Base-by-base conservation (phyloP, 305 asterid genomes). In the Ilex paraguariensis region DNA sequence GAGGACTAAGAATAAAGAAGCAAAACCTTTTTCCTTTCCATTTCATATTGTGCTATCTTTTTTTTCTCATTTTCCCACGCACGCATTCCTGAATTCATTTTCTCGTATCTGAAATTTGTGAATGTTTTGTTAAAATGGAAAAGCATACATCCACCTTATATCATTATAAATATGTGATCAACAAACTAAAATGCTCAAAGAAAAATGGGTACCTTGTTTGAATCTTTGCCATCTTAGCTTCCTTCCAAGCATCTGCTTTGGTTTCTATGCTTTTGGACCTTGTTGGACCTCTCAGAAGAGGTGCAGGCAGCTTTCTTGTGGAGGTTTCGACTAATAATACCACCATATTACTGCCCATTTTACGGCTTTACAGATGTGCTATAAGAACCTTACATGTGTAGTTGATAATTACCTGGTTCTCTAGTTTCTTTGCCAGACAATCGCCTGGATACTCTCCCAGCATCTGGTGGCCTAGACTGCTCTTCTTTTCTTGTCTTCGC, bases 31-130 rank as follows among this genome's bases (percentile, higher is more conserved):
- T 73, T 79, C 71, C 79, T 85, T 64, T 83, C 91, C 70, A 78
- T 70, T 62, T 67, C 65, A 10, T 66, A 80, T 61, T 77, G 85
- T 30, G 68, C 81, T 64, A 59, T 72, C 61, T 66, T n/a, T 63
- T 80, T 88, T 79, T 74, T 80, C 67, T 82, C 81, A 10, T 80
- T 77, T 66, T 80, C 91, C 94, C 96, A 88, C 59, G 81, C 78
- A 70, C 58, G 66, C 61, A 82, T 73, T 16, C 77, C 77, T 7
- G 70, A 61, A 5, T 62, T 59, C 73, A 82, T 67, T 67, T 79
- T 81, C 17, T 83, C 91, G 46, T 77, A 83, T 63, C 93, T 87
- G 85, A 39, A 72, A 64, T 57, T 62, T 10, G 12, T 17, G 31
- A 54, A 46, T 17, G 46, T 4, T 49, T 13, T 54, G 17, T 46